Evolutionary conservation across 352 stramenopile genomes (phyloP), one percentile per base, ranked within the genome.

Genomic region (Pythium folliculosum): DNA sequence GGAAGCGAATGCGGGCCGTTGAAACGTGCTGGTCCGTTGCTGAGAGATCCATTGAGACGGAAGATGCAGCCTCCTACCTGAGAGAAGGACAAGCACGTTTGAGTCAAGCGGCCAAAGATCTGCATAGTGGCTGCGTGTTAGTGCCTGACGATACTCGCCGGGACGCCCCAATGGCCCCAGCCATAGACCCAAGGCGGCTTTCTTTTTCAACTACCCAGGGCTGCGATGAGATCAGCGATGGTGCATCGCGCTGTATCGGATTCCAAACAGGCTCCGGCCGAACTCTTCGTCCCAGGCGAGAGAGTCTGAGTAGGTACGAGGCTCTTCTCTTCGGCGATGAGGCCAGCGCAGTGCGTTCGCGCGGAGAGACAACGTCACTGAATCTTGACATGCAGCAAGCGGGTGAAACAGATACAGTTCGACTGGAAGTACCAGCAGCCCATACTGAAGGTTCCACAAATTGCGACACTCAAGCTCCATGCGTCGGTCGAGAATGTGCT

Each of bases 221-320:
- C 38, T 13, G 2, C 6, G 12, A 44, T 49, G 58, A 57, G 32
- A 23, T 21, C 14, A 0, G 13, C 10, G 10, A 32, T 19, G 32
- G 40, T 3, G 14, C 21, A 4, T 32, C 47, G 30, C 6, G 32
- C 22, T 14, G 10, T 22, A 52, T 45, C n/a, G 58, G 45, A 23
- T 65, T 65, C 27, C 47, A 40, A 37, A 65, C 53, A 16, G 53
- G 53, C 14, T 48, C 53, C 14, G 53, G 53, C 8, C 23, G 32
- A 37, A 56, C 22, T 30, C 32, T 65, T 47, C 23, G 37, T 14
- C 53, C 37, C n/a, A 60, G 37, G 5, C 21, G 8, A 32, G 37
- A 60, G 5, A 60, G 37, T 23, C 23, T 65, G 27, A 2, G 32
- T 8, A 55, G 49, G 16, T 65, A 65, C 22, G 44, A 65, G 50